A percentile compares a stretch with the other conserved stretches of the same genome.
phyloP scores from a whole-genome alignment of 1,284 basidiomycete genomes.

The Ganoderma lucidum region DNA sequence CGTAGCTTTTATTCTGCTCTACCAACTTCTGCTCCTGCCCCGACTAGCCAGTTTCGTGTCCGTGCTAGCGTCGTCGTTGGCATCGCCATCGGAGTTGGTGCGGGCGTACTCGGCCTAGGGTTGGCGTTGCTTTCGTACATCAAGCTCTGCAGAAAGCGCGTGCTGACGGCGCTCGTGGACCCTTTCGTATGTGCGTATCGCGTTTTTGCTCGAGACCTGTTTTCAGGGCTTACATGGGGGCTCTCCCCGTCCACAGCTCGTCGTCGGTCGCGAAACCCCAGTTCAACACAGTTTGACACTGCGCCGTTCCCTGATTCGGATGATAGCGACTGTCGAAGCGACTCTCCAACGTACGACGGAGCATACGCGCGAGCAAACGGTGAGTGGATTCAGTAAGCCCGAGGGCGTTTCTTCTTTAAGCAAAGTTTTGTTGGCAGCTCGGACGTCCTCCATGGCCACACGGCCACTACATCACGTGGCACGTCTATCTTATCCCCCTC shows the following conservation, averaged over 20 bases:
- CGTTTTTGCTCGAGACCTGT: not conserved
- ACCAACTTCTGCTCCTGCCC: not conserved
- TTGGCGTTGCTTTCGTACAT: not conserved
- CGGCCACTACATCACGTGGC: not conserved
- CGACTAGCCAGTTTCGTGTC: not conserved
- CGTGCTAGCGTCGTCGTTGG: too few species aligned
- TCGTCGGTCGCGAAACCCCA: not conserved
- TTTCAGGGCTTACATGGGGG: not conserved
- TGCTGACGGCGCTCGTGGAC: not conserved
- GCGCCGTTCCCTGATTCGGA: not conserved
- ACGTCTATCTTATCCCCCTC: not conserved
- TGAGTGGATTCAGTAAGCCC: not conserved
- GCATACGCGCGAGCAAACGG: not conserved
- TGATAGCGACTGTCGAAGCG: not conserved
- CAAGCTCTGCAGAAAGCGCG: not conserved
- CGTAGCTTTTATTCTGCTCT: not conserved
- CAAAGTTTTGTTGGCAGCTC: not conserved
- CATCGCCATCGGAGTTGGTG: not conserved
- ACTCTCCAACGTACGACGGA: not conserved
- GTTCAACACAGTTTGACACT: too few species aligned
- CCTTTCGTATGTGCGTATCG: not conserved
- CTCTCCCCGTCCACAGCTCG: not conserved
- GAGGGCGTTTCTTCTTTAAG: too few species aligned
- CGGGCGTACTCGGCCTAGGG: not conserved
- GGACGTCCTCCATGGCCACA: not conserved